Evolutionary conservation across 2,329 filamentous ascomycete species (phyloP).

Genomic region (Penicillium sp.): DNA sequence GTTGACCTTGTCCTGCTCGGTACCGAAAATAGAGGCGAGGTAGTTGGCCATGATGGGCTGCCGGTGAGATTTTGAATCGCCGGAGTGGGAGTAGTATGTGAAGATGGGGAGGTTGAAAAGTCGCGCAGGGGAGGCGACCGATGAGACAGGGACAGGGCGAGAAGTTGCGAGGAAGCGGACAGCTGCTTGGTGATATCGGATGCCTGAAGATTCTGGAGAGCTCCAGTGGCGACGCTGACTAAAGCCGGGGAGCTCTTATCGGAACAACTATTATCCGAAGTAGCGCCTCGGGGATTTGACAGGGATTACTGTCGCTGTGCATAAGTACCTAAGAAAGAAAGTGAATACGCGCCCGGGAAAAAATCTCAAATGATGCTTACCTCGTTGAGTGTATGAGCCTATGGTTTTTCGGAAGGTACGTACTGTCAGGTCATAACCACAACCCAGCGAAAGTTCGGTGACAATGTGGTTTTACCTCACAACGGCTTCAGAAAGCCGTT

Average conservation of each 20-base stretch:
- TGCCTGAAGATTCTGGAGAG: conserved; percentile 44
- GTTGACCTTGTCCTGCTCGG: conserved; percentile 99
- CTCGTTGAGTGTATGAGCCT: no score
- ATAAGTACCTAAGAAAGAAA: no score
- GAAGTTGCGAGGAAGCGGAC: conserved; percentile 6
- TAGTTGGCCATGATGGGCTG: conserved; percentile 81
- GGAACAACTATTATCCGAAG: conserved; percentile 21
- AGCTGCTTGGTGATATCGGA: conserved; percentile 26
- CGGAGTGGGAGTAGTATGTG: background rate
- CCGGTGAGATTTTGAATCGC: background rate
- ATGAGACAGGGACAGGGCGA: conserved; percentile 9
- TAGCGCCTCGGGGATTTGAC: background rate
- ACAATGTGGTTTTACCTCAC: background rate
- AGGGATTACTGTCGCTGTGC: background rate
- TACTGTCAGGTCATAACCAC: background rate
- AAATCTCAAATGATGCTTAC: background rate
- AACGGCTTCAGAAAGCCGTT: background rate
- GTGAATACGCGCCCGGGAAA: background rate
- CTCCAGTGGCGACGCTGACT: conserved; percentile 35
- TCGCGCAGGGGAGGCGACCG: background rate
- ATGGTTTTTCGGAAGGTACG: no score
- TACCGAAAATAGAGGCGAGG: conserved; percentile 98
- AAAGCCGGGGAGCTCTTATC: conserved; percentile 22
- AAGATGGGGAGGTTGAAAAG: conserved; percentile 1
- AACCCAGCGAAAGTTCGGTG: background rate